A percentile compares a stretch with the other conserved stretches of the same genome.
These are phyloP conservation scores for Climacium dendroides DNA, from an alignment of 225 moss, liverwort and hornwort genomes.

Conservation along the genomic window DNA sequence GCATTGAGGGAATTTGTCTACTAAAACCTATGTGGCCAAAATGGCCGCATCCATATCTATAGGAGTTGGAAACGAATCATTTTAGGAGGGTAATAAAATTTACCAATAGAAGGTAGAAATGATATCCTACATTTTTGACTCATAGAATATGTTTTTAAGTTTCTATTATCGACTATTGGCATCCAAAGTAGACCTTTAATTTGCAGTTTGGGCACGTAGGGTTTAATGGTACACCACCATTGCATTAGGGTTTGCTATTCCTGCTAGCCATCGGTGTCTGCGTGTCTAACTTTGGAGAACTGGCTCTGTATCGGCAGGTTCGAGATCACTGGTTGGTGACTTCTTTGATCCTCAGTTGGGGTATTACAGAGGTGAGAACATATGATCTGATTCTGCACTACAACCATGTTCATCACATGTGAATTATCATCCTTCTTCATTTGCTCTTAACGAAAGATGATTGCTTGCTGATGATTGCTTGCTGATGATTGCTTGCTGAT, in stretches of 20 bases:
- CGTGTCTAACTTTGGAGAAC: background rate
- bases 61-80: background rate
- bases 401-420: background rate
- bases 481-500: no score
- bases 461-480: background rate
- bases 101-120: background rate
- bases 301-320: constrained; percentile 32
- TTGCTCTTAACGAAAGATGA: background rate
- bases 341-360: constrained; percentile 86
- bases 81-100: background rate
- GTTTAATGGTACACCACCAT: background rate
- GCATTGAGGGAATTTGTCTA: background rate
- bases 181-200: background rate
- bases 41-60: background rate
- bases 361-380: constrained; percentile 60
- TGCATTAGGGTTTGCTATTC: background rate
- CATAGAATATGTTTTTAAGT: background rate
- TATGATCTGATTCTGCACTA: background rate
- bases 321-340: constrained; percentile 82
- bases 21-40: background rate
- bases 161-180: background rate
- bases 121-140: background rate
- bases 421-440: background rate
- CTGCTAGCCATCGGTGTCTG: background rate
- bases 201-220: background rate